These are phyloP conservation scores for Pleurotus salmoneostramineus DNA, from an alignment of 768 basidiomycete species.

Conservation along the genomic window DNA sequence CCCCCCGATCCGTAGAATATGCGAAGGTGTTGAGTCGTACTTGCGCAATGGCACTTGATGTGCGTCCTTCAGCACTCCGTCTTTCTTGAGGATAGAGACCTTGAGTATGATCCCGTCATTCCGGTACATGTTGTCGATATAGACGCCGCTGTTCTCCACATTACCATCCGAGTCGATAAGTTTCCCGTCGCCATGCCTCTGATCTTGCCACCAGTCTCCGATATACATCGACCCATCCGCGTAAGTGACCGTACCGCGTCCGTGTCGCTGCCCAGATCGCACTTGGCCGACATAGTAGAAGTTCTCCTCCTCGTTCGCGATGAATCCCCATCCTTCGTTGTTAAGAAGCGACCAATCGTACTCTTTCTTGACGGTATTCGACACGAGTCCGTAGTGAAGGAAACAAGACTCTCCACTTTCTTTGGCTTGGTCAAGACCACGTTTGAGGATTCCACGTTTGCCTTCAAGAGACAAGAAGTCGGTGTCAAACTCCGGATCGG, in stretches of 20 bases:
- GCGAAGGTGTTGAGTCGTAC: slow-evolving; percentile 5
- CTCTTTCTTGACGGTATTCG: background rate
- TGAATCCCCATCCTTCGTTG: slow-evolving; percentile 13
- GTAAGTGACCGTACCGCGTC: slow-evolving; percentile 12
- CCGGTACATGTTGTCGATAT: slow-evolving; percentile 8
- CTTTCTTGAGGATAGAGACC: background rate
- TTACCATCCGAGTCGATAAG: background rate
- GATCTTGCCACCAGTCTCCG: slow-evolving; percentile 12
- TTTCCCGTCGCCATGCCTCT: slow-evolving; percentile 11
- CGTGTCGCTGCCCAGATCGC: slow-evolving; percentile 10
- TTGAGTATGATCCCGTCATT: background rate
- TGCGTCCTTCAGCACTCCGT: background rate
- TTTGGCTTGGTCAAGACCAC: slow-evolving; percentile 3
- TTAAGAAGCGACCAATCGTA: slow-evolving; percentile 13
- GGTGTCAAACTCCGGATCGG: slow-evolving; percentile 1
- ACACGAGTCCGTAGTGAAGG: slow-evolving; percentile 7
- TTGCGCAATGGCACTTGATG: slow-evolving; percentile 4
- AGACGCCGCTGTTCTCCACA: slow-evolving; percentile 4
- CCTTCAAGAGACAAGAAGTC: slow-evolving; percentile 5
- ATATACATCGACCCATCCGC: slow-evolving; percentile 11
- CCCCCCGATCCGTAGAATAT: slow-evolving; percentile 7
- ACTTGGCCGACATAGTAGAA: slow-evolving; percentile 13
- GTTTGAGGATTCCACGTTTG: background rate
- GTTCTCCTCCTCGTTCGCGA: slow-evolving; percentile 9
- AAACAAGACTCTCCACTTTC: slow-evolving; percentile 2